Evolutionary conservation across 2,329 filamentous ascomycete genomes (phyloP), one percentile per base, ranked within the genome.

Genomic region (Fusarium udum): DNA sequence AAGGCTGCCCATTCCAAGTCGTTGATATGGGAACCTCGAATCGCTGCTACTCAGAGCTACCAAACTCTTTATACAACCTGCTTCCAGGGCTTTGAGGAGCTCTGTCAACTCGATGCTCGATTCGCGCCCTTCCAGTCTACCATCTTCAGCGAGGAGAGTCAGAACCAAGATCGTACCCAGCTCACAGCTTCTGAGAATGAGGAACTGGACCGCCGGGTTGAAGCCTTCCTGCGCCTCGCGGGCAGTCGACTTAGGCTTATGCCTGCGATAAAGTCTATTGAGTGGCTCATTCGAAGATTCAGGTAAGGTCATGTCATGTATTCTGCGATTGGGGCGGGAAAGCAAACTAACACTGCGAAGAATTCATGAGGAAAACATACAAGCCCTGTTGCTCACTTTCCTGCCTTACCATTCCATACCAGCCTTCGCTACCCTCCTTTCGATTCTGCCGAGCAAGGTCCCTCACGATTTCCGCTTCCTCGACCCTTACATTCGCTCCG

Each of bases 221-320:
- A 97, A 77, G 89, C 90, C 20, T 99, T 98, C 80, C 85, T 99
- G 74, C 92, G 91, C 37, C 87, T 98, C 20, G 91, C 93, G 16
- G 92, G 93, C 28, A 90, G 91, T 32, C 89, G 92, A 45, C 81
- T 99, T 74, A 87, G 95, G 72, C 86, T 99, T 37, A 95, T 92
- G 84, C 95, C 96, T 45, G 94, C 94, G 2, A 90, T 97, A 61
- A 97, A 97, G 83, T 91, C 95, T 22, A 87, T 98, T 42, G 97
- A 99, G 85, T 99, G 96, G 96, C 88, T 99, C 52, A 89, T 99
- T 61, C 88, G 96, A 78, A 89, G 95, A 78, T 99, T 98, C 79
- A 91, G 92, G 94, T 97, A 85, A 70, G 87, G 77, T 13, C 10
- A 34, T 24, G 77, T 13, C 10, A 34, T 24, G n/a, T 37, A 26